Base-by-base conservation (phyloP, 495 filamentous ascomycete genomes). In the Penicillium robsamsonii region DNA sequence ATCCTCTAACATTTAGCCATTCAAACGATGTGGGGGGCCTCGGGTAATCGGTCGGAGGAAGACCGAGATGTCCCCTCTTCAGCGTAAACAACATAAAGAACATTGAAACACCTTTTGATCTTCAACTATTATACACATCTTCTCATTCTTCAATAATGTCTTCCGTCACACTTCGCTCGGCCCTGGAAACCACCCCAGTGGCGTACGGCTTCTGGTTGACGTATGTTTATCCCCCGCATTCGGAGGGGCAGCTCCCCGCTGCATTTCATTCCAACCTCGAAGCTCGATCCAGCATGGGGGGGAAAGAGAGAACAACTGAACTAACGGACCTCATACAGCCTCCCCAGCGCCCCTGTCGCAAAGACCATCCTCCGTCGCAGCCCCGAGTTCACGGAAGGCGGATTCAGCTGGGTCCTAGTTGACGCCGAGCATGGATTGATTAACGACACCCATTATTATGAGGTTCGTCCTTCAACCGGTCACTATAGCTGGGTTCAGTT, bases 341-440 rank as follows among this genome's bases (percentile, higher is more conserved):
- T 74, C 18, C 68, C 71, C 42, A 71, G 71, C 24, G 62, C 70
- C 5, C 63, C 57, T 25, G 57, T 74, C 38, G 71, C 69, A 29
- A 74, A 70, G 56, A 70, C 71, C 13, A 65, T 74, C 44, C 59
- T 74, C 15, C 71, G 70, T 50, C 66, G 68, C 13, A 59, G 62
- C 30, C 60, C 67, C 7, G 60, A 63, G 12, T 64, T 63, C 25
- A 54, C 66, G 6, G 46, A 50, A 37, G 59, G 59, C 4, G 59
- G 59, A 41, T 75, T 73, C 61, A 70, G 66, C 69, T 93, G 88
- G 88, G 84, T 92, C 5, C 75, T 90, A 62, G 83, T 93, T 31
- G 90, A 93, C 67, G 86, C 81, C 46, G 88, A 92, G 66, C 90
- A 95, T 70, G 90, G 90, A n/a, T 86, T 89, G 57, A 76, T 76